phyloP scores from a whole-genome alignment of 1,284 basidiomycete species.

The Bjerkandera adusta region DNA sequence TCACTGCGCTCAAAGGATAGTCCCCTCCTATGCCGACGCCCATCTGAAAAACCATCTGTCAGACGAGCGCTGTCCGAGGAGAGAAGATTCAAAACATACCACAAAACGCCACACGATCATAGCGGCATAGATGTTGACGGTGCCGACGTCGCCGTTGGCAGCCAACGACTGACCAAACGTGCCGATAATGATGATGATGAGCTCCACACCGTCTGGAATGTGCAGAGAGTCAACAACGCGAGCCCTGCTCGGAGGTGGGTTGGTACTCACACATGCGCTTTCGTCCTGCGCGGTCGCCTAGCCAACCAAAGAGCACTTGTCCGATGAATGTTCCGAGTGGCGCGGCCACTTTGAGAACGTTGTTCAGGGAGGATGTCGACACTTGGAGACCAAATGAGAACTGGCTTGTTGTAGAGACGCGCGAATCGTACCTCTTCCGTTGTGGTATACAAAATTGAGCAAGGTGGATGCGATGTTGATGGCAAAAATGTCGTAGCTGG shows the following conservation, averaged over 20 bases:
- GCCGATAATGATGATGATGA: constrained; percentile 54
- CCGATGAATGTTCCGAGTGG: constrained; percentile 63
- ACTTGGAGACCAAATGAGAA: background rate
- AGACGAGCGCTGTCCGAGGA: background rate
- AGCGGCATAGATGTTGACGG: constrained; percentile 55
- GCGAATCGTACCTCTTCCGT: background rate
- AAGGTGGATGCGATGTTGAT: constrained; percentile 77
- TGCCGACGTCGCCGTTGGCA: constrained; percentile 49
- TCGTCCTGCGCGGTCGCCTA: constrained; percentile 54
- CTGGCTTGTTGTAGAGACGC: no score
- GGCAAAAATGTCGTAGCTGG: constrained; percentile 69
- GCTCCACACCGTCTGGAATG: constrained; percentile 56
- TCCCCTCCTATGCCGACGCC: constrained; percentile 56
- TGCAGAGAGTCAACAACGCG: no score
- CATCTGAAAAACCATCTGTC: constrained; percentile 22
- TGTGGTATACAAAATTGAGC: constrained; percentile 69
- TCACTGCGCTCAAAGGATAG: constrained; percentile 49
- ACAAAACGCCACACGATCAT: constrained; percentile 58
- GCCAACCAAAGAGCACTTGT: constrained; percentile 54
- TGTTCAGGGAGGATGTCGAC: constrained; percentile 42
- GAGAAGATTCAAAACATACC: constrained; percentile 27
- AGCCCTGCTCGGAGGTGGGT: background rate
- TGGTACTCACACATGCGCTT: constrained; percentile 44
- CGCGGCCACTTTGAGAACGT: constrained; percentile 78
- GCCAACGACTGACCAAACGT: constrained; percentile 48